phyloP scores from a whole-genome alignment of 2,329 filamentous ascomycete genomes.

The Juglanconis sp. region DNA sequence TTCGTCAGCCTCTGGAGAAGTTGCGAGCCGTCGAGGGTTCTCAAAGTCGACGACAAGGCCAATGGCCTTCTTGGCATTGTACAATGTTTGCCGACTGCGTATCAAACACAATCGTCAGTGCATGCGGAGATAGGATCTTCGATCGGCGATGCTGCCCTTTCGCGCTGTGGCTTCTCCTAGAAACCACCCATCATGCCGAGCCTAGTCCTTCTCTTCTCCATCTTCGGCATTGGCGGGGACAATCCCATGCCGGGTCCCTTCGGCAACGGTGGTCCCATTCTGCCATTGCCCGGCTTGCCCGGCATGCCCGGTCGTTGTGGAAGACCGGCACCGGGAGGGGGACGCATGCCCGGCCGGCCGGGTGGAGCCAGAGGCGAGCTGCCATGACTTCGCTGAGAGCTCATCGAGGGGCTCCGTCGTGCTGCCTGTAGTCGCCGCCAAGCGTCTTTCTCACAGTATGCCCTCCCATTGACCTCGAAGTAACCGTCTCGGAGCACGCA shows the following conservation, averaged over 20 bases:
- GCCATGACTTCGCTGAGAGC: slow-evolving; percentile 17
- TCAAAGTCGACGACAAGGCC: too few relatives aligned
- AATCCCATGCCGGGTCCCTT: slow-evolving; percentile 32
- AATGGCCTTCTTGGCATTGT: too few relatives aligned
- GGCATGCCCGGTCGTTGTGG: slow-evolving; percentile 11
- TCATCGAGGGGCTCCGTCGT: slow-evolving; percentile 12
- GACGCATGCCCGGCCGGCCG: slow-evolving; percentile 18
- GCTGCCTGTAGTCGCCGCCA: slow-evolving; percentile 44
- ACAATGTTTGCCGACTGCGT: too few relatives aligned
- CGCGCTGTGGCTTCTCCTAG: slow-evolving; percentile 11
- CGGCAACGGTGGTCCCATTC: slow-evolving; percentile 21
- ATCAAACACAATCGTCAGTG: neutral
- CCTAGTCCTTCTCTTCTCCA: slow-evolving; percentile 63
- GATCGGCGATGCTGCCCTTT: neutral
- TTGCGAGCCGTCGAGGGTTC: neutral
- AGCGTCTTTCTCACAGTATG: slow-evolving; percentile 87
- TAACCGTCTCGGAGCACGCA: slow-evolving; percentile 77
- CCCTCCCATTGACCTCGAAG: slow-evolving; percentile 77
- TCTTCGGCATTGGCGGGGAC: slow-evolving; percentile 40
- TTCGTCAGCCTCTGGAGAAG: neutral
- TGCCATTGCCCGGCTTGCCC: slow-evolving; percentile 14
- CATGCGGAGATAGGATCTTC: neutral
- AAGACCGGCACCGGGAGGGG: slow-evolving; percentile 15
- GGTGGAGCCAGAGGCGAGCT: slow-evolving; percentile 16
- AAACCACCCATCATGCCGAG: slow-evolving; percentile 51